Base-by-base conservation (phyloP, 1,284 basidiomycete species). In the Athelia sp. region DNA sequence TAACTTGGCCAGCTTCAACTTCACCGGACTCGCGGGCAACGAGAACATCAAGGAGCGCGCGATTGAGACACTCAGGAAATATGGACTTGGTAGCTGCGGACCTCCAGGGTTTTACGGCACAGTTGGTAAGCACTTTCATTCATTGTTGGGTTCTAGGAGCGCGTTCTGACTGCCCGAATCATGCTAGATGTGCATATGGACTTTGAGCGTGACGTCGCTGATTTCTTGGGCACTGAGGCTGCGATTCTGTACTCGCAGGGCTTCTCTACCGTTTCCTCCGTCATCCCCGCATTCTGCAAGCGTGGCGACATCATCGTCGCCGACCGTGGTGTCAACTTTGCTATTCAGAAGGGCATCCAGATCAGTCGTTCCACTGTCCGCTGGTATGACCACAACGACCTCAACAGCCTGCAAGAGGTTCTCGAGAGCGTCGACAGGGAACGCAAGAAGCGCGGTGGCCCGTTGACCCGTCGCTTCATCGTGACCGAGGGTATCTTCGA, bases 61-160 rank as follows among this genome's bases (percentile, higher is more conserved):
- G 4, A 78, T 97, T 19, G 86, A 91, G 50, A 91, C 88, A 0
- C 72, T 99, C n/a, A 76, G 87, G 49, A 88, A 90, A 64, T 98
- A 98, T 59, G 97, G 97, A 31, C 81, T 98, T 1, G 97, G 96
- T 4, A 92, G 89, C 58, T 99, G 97, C 62, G 95, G 96, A 14
- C 97, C 97, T 34, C 89, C 95, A 26, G 94, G 95, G 8, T 99
- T 99, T 73, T 99, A 99, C 68, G 97, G 97, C 19, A 97, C 90
- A 9, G 81, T 98, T 52, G 93, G 91, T 93, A 53, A 44, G 78
- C 26, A 29, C 26, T 6, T 29, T 6, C 26, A 13, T 29, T 29
- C 4, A 29, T 6, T 6, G 4, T 29, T n/a, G n/a, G n/a, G 26
- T 6, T 13, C 26, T 29, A 29, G 26, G 26, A 29, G 13, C 26